A percentile compares a stretch with the other conserved stretches of the same genome.
These are phyloP conservation scores for Graphilbum sp. DNA, from an alignment of 2,329 filamentous ascomycete species.

Conservation along the genomic window DNA sequence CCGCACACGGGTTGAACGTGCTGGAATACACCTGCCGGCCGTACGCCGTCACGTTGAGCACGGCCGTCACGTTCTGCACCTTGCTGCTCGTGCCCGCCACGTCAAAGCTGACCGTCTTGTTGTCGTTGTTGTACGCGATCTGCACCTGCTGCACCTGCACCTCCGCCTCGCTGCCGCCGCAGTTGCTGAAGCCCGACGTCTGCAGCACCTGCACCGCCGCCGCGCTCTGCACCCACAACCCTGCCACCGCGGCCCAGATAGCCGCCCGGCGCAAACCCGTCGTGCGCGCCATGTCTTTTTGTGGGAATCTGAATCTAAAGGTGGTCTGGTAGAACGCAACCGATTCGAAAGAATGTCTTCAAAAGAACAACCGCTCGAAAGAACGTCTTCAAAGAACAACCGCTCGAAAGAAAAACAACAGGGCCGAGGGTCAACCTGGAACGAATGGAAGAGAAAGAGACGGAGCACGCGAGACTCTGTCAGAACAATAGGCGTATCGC, in stretches of 20 bases:
- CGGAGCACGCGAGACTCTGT: background rate
- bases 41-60: constrained; percentile 66
- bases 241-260: constrained; percentile 9
- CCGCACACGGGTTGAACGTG: constrained; percentile 67
- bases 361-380: too few relatives aligned
- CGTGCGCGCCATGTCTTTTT: too few relatives aligned
- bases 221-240: constrained; percentile 26
- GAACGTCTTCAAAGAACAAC: too few relatives aligned
- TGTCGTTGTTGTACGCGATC: constrained; percentile 62
- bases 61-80: constrained; percentile 65
- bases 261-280: constrained; percentile 7
- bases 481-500: too few relatives aligned
- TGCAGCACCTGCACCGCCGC: constrained; percentile 56
- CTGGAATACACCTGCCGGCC: constrained; percentile 66
- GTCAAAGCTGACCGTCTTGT: constrained; percentile 63
- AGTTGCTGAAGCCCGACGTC: constrained; percentile 67
- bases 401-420: constrained; percentile 19
- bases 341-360: too few relatives aligned
- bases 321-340: too few relatives aligned
- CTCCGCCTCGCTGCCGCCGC: constrained; percentile 34
- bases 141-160: constrained; percentile 61
- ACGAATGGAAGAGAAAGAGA: constrained; percentile 22
- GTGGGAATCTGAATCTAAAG: too few relatives aligned
- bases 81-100: constrained; percentile 59
- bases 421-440: constrained; percentile 44